Conservation (phyloP, 192 early-diverging fungal species). For the Paraglomus occultum region DNA sequence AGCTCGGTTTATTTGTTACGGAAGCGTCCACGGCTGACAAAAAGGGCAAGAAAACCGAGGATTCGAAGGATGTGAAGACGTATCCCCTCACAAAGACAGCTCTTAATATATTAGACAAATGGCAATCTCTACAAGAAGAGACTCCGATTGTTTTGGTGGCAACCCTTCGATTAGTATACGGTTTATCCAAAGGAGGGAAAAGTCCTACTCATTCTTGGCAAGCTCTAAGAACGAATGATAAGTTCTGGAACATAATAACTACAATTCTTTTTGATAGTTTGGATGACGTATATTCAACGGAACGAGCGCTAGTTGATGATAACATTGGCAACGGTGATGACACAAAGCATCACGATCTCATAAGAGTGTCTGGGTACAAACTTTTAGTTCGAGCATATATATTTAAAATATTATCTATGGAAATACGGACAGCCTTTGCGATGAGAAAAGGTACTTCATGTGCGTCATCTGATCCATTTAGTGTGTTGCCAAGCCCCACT, state of each 20-base stretch:
- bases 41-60: conserved; percentile 30
- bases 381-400: too few relatives aligned
- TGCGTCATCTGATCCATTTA: too few relatives aligned
- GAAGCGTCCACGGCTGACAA: conserved; percentile 33
- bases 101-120: conserved; percentile 37
- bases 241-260: conserved; percentile 44
- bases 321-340: too few relatives aligned
- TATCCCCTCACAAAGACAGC: conserved; percentile 43
- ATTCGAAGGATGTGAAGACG: conserved; percentile 30
- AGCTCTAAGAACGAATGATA: conserved; percentile 37
- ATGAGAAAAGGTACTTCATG: too few relatives aligned
- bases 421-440: too few relatives aligned
- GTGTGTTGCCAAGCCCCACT: too few relatives aligned
- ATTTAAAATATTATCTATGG: too few relatives aligned
- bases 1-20: conserved; percentile 42
- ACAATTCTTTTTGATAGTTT: conserved; percentile 33
- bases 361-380: too few relatives aligned
- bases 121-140: conserved; percentile 29
- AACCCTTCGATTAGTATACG: conserved; percentile 44
- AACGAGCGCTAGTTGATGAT: too few relatives aligned
- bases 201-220: conserved; percentile 38
- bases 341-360: too few relatives aligned
- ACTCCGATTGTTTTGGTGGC: conserved; percentile 46
- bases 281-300: neutral
- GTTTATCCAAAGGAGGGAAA: conserved; percentile 47